Evolutionary conservation across 306 rosid genomes (phyloP).

Genomic region (Nissolia schottii): DNA sequence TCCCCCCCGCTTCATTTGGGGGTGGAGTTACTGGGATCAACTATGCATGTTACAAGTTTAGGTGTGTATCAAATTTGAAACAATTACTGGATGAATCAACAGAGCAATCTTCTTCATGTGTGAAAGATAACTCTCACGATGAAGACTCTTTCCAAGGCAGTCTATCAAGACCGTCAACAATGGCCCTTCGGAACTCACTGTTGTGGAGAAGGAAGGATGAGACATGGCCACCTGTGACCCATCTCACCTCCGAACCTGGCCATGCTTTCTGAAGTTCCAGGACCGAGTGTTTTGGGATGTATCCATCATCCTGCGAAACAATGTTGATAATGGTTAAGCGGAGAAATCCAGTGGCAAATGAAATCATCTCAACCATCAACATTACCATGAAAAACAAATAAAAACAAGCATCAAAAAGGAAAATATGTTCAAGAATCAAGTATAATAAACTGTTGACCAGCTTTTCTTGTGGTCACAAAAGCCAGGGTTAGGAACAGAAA

Average conservation of each 20-base stretch:
- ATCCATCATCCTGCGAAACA: slow-evolving; percentile 80
- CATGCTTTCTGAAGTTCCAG: slow-evolving; percentile 88
- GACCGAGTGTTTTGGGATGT: slow-evolving; percentile 82
- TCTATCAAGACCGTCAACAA: slow-evolving; percentile 70
- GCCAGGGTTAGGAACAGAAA: background rate
- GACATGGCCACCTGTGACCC: slow-evolving; percentile 97
- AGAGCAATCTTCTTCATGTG: background rate
- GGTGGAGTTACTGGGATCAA: slow-evolving; percentile 17
- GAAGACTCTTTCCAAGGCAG: slow-evolving; percentile 74
- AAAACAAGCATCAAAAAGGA: background rate
- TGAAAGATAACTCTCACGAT: slow-evolving; percentile 25
- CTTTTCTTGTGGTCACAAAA: background rate
- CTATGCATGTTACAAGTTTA: slow-evolving; percentile 30
- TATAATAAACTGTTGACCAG: background rate
- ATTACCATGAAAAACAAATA: background rate
- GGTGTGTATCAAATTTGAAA: slow-evolving; percentile 14
- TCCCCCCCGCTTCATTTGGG: background rate
- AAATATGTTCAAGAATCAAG: background rate
- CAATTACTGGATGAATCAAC: background rate
- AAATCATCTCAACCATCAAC: background rate
- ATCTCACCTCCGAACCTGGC: slow-evolving; percentile 98
- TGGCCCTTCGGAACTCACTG: slow-evolving; percentile 74
- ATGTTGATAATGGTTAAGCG: background rate
- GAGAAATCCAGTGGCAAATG: background rate
- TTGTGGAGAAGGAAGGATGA: slow-evolving; percentile 93